Percentiles rank a stretch among this genome's conserved stretches.
These are phyloP conservation scores for Thraustochytrium striatum DNA, from an alignment of 352 stramenopile genomes.

Conservation along the genomic window DNA sequence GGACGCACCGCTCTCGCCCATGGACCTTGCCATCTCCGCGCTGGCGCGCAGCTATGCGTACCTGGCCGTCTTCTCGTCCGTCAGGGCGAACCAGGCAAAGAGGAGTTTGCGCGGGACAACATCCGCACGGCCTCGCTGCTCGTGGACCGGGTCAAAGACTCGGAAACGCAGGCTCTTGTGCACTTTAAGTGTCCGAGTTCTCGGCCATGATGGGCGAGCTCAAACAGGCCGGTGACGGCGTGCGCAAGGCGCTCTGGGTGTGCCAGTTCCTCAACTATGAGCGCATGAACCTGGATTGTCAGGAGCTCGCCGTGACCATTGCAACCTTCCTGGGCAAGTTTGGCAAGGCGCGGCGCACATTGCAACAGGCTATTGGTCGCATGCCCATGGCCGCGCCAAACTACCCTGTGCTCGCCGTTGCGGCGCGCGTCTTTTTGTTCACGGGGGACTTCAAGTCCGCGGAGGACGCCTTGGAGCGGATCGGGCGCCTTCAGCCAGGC, in stretches of 20 bases:
- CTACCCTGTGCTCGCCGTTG: slow-evolving; percentile 24
- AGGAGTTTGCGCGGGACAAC: slow-evolving; percentile 23
- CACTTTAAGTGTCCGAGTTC: slow-evolving; percentile 18
- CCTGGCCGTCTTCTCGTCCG: slow-evolving; percentile 6
- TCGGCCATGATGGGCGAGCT: slow-evolving; percentile 27
- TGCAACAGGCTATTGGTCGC: background rate
- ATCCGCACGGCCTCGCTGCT: slow-evolving; percentile 10
- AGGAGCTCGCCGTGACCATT: slow-evolving; percentile 9
- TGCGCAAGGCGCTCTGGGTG: slow-evolving; percentile 35
- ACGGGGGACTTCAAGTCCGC: slow-evolving; percentile 24
- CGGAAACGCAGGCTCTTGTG: slow-evolving; percentile 27
- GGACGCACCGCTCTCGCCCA: background rate
- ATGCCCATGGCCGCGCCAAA: slow-evolving; percentile 24
- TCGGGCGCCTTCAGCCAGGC: background rate
- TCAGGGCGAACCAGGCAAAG: background rate
- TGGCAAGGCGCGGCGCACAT: background rate
- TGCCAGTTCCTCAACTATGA: slow-evolving; percentile 36
- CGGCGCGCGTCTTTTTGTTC: slow-evolving; percentile 1
- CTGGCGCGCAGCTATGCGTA: slow-evolving; percentile 21
- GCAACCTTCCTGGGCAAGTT: slow-evolving; percentile 6
- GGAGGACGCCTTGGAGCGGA: slow-evolving; percentile 17
- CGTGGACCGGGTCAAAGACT: slow-evolving; percentile 26
- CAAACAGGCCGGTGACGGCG: slow-evolving; percentile 28
- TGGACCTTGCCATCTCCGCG: background rate
- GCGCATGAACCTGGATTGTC: background rate